These are phyloP conservation scores for Leishmania turanica DNA, from an alignment of 208 protist genomes.

Conservation along the genomic window DNA sequence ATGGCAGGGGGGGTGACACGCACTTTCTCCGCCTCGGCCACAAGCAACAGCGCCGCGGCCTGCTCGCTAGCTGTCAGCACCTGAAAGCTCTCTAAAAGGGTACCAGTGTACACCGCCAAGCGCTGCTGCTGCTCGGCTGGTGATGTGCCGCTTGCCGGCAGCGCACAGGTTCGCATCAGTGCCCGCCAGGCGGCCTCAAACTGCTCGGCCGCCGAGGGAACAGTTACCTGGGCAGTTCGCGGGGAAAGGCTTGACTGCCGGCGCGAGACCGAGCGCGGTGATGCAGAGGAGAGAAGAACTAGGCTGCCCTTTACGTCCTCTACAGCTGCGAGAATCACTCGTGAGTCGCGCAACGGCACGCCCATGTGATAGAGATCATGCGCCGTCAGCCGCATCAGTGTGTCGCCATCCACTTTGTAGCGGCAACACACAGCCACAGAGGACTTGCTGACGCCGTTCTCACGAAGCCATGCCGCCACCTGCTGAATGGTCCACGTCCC, in stretches of 20 bases:
- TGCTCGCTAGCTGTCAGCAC: conserved; percentile 39
- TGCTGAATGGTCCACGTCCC: conserved; percentile 31
- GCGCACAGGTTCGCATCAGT: conserved; percentile 20
- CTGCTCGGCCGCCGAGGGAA: conserved; percentile 13
- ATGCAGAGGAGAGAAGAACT: conserved; percentile 9
- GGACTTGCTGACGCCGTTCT: conserved; percentile 38
- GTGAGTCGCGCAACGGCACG: conserved; percentile 45
- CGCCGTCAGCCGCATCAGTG: conserved; percentile 40
- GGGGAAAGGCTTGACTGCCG: conserved; percentile 10
- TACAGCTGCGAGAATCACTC: conserved; percentile 43
- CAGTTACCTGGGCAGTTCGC: background rate
- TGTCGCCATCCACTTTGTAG: conserved; percentile 46
- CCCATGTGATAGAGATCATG: conserved; percentile 45
- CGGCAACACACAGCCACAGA: conserved; percentile 26
- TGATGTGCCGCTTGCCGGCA: conserved; percentile 10
- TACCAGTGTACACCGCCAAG: conserved; percentile 40
- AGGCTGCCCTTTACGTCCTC: conserved; percentile 29
- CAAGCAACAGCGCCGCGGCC: conserved; percentile 40
- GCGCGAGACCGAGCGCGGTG: conserved; percentile 4
- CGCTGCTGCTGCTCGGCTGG: conserved; percentile 27
- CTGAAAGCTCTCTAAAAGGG: conserved; percentile 53
- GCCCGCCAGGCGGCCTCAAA: conserved; percentile 29
- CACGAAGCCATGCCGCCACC: conserved; percentile 54
- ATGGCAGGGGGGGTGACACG: background rate
- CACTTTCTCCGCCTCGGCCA: conserved; percentile 26